Evolutionary conservation across 495 filamentous ascomycete species (phyloP).

Genomic region (Rusavskia elegans): DNA sequence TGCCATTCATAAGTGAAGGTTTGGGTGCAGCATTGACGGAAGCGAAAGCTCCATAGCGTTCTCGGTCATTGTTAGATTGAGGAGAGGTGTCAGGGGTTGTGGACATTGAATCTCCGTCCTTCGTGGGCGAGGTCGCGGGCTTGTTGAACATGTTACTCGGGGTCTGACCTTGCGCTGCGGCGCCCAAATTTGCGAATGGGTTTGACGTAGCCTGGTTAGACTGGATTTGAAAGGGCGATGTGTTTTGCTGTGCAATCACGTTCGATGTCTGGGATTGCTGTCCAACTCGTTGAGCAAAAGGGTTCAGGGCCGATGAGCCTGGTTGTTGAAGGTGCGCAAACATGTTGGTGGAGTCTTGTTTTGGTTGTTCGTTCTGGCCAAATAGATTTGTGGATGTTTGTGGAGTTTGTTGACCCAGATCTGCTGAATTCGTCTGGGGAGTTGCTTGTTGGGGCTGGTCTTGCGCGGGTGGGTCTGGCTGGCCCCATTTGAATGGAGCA

Average conservation of each 20-base stretch:
- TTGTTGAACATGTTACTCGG: constrained; percentile 6
- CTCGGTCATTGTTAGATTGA: not conserved
- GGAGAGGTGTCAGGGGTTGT: constrained; percentile 9
- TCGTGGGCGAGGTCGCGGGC: constrained; percentile 1
- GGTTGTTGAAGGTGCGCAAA: constrained; percentile 11
- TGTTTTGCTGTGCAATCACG: constrained; percentile 2
- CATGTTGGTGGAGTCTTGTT: constrained; percentile 17
- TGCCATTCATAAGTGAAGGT: not conserved
- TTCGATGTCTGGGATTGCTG: constrained; percentile 3
- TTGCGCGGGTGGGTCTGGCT: constrained; percentile 6
- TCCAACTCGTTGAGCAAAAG: constrained; percentile 5
- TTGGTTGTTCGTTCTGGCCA: constrained; percentile 12
- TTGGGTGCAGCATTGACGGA: constrained; percentile 3
- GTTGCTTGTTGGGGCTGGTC: constrained; percentile 6
- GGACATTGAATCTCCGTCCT: constrained; percentile 3
- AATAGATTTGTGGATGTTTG: constrained; percentile 12
- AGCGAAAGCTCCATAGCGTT: constrained; percentile 1
- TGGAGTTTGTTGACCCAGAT: constrained; percentile 4
- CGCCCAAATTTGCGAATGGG: constrained; percentile 2
- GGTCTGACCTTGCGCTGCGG: not conserved
- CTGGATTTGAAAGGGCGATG: constrained; percentile 1
- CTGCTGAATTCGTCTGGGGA: not conserved
- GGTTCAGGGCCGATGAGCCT: constrained; percentile 8
- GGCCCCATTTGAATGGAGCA: constrained; percentile 14
- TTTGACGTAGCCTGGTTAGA: constrained; percentile 7